These are phyloP conservation scores for Sicyos baderoa DNA, from an alignment of 306 rosid species.

Conservation along the genomic window DNA sequence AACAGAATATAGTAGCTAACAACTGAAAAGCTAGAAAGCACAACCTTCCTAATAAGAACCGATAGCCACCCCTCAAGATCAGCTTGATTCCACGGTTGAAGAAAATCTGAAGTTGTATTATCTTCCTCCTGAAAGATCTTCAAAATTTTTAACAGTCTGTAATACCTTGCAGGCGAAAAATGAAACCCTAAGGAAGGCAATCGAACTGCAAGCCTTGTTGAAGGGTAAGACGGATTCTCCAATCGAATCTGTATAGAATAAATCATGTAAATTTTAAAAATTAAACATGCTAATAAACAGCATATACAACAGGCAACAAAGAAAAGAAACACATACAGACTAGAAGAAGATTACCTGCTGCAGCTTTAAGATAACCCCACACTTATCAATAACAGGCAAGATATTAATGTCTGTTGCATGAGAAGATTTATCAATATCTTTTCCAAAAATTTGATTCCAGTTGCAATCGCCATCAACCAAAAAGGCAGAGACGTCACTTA, in stretches of 20 bases:
- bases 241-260: conserved; percentile 48
- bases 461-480: conserved; percentile 82
- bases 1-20: background rate
- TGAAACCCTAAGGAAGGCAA: conserved; percentile 81
- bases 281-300: background rate
- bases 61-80: conserved; percentile 94
- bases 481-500: conserved; percentile 93
- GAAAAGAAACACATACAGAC: conserved; percentile 5
- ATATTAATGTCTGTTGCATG: conserved; percentile 28
- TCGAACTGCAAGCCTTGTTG: conserved; percentile 73
- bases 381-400: conserved; percentile 77
- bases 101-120: conserved; percentile 45
- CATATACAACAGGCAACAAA: background rate
- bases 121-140: conserved; percentile 72
- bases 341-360: conserved; percentile 50
- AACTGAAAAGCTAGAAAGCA: conserved; percentile 20
- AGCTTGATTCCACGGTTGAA: conserved; percentile 73
- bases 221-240: conserved; percentile 63
- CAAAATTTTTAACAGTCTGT: conserved; percentile 72
- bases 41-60: conserved; percentile 76
- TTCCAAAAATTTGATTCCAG: conserved; percentile 54
- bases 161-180: conserved; percentile 96
- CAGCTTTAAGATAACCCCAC: conserved; percentile 71
- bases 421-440: conserved; percentile 31
- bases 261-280: conserved; percentile 18